A percentile compares a stretch with the other conserved stretches of the same genome.
phyloP scores from a whole-genome alignment of 805 yeast genomes.

The Candida boleticola region DNA sequence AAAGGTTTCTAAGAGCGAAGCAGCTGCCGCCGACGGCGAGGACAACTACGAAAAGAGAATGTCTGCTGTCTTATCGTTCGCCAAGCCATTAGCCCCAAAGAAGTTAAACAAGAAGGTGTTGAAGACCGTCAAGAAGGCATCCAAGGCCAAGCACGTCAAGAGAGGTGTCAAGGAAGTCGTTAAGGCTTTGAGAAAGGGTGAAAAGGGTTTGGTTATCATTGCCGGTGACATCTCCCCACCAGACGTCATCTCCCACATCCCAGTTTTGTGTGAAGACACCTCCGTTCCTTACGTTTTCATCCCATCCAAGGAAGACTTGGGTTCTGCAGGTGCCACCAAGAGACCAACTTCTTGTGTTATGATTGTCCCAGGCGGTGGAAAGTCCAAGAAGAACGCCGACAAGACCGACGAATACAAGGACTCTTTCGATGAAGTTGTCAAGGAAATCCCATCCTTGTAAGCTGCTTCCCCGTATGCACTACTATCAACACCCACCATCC shows the following conservation, averaged over 20 bases:
- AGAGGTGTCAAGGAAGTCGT: conserved; percentile 99
- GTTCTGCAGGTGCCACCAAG: conserved; percentile 98
- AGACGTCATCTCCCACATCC: conserved; percentile 95
- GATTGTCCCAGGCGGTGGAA: conserved; percentile 94
- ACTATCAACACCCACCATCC: neutral
- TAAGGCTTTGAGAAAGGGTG: conserved; percentile 96
- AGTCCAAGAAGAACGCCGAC: conserved; percentile 70
- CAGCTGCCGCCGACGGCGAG: conserved; percentile 41
- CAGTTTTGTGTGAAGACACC: conserved; percentile 94
- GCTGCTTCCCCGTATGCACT: neutral
- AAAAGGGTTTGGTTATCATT: conserved; percentile 91
- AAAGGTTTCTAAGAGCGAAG: conserved; percentile 40
- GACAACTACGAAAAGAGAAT: conserved; percentile 92
- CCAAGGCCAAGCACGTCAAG: conserved; percentile 96
- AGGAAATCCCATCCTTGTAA: conserved; percentile 64
- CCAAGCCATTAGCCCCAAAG: conserved; percentile 93
- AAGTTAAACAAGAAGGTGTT: conserved; percentile 92
- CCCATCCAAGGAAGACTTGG: conserved; percentile 97
- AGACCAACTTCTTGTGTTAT: conserved; percentile 98
- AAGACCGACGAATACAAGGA: conserved; percentile 85
- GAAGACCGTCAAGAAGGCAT: conserved; percentile 95
- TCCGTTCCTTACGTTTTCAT: conserved; percentile 89
- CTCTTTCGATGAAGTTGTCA: conserved; percentile 87
- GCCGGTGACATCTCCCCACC: conserved; percentile 99
- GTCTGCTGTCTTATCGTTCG: conserved; percentile 88